A percentile compares a stretch with the other conserved stretches of the same genome.
These are phyloP conservation scores for Craspedostauros australis DNA, from an alignment of 108 stramenopile genomes.

Conservation along the genomic window DNA sequence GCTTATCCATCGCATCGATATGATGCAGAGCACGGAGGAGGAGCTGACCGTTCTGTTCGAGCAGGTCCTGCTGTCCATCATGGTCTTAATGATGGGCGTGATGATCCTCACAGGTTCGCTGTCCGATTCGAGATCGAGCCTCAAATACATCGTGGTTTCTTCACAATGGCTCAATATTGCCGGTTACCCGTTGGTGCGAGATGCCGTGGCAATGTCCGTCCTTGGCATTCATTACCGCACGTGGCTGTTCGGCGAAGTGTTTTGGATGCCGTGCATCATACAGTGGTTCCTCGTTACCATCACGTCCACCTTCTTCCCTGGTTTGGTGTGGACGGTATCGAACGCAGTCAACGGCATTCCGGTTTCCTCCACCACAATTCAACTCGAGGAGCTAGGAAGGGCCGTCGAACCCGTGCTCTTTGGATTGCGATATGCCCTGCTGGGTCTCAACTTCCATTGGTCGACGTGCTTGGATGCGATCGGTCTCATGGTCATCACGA, in stretches of 20 bases:
- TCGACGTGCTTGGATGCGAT: conserved; percentile 16
- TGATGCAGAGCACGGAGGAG: neutral
- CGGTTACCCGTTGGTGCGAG: conserved; percentile 7
- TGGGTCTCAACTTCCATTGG: conserved; percentile 7
- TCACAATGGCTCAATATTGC: neutral
- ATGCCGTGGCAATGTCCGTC: conserved; percentile 1
- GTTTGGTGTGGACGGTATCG: conserved; percentile 14
- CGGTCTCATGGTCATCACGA: neutral
- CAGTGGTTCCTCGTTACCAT: conserved; percentile 10
- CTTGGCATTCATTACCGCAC: conserved; percentile 13
- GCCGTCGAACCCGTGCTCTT: conserved; percentile 20
- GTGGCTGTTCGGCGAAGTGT: conserved; percentile 7
- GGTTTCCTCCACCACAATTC: neutral
- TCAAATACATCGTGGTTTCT: conserved; percentile 1
- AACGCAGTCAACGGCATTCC: conserved; percentile 6
- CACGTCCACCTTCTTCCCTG: conserved; percentile 14
- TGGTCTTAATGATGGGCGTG: conserved; percentile 3
- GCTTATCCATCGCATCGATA: neutral
- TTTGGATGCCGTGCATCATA: conserved; percentile 6
- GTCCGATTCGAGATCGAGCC: conserved; percentile 16
- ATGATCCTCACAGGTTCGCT: conserved; percentile 4
- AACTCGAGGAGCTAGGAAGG: conserved; percentile 9
- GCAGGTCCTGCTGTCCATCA: conserved; percentile 1
- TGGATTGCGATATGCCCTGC: conserved; percentile 15
- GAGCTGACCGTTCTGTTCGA: neutral